phyloP scores from a whole-genome alignment of 2,329 filamentous ascomycete genomes.

The Claviceps paspali region DNA sequence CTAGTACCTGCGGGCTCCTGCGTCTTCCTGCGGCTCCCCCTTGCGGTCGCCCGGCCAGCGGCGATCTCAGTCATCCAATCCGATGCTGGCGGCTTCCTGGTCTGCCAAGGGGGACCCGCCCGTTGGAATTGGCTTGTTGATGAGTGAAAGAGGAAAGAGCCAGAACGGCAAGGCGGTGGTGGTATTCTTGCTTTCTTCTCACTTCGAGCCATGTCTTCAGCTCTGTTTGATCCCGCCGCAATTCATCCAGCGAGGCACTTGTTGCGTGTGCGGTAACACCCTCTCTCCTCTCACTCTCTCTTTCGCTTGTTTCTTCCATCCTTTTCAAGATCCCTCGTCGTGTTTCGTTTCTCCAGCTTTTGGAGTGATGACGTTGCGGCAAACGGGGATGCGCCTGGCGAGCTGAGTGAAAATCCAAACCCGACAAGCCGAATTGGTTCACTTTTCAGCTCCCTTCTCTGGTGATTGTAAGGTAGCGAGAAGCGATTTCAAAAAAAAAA shows the following conservation, averaged over 20 bases:
- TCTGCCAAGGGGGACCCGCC: background rate
- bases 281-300: too few species aligned
- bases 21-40: background rate
- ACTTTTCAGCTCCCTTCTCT: background rate
- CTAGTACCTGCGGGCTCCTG: background rate
- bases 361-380: conserved; percentile 2
- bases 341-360: too few species aligned
- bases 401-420: background rate
- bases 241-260: too few species aligned
- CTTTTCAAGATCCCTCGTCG: too few species aligned
- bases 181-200: too few species aligned
- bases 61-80: background rate
- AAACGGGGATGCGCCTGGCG: background rate
- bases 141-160: background rate
- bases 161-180: too few species aligned
- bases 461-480: too few species aligned
- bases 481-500: too few species aligned
- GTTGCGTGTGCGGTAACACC: too few species aligned
- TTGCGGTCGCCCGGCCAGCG: conserved; percentile 17
- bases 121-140: background rate
- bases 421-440: background rate
- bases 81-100: background rate
- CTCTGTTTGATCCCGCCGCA: too few species aligned
- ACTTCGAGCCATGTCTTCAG: too few species aligned
- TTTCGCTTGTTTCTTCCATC: too few species aligned